Conservation (phyloP, 2,329 filamentous ascomycete species). For the Epichloe elymi region DNA sequence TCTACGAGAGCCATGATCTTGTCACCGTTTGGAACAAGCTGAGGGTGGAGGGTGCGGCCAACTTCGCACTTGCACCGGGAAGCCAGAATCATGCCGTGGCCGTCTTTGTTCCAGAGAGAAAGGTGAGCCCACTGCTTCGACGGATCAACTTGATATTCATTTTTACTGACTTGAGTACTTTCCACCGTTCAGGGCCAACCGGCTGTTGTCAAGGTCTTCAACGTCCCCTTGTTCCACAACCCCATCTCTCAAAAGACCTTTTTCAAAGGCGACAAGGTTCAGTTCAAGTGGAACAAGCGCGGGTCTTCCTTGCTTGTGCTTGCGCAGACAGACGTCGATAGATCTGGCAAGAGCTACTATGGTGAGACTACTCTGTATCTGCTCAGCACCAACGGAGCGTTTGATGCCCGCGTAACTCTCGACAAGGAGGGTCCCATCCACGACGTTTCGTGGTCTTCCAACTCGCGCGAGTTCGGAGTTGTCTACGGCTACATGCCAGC, state of each 20-base stretch:
- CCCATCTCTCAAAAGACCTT: slow-evolving; percentile 96
- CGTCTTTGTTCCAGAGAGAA: slow-evolving; percentile 89
- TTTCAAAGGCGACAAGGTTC: slow-evolving; percentile 98
- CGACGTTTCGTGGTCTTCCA: slow-evolving; percentile 96
- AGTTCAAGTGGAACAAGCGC: slow-evolving; percentile 92
- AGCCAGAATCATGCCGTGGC: slow-evolving; percentile 76
- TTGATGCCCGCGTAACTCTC: slow-evolving; percentile 81
- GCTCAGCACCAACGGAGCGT: slow-evolving; percentile 77
- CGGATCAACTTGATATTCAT: background rate
- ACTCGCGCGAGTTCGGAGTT: slow-evolving; percentile 94
- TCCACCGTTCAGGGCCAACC: slow-evolving; percentile 55
- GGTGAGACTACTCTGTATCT: slow-evolving; percentile 96
- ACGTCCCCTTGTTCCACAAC: slow-evolving; percentile 71
- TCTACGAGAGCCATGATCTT: slow-evolving; percentile 82
- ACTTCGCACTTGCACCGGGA: slow-evolving; percentile 83
- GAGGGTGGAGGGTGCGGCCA: slow-evolving; percentile 75
- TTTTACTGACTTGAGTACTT: background rate
- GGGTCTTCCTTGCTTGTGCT: slow-evolving; percentile 88
- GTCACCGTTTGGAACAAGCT: slow-evolving; percentile 89
- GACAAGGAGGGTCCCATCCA: slow-evolving; percentile 98
- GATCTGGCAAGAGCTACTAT: slow-evolving; percentile 98
- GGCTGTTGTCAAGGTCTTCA: slow-evolving; percentile 85
- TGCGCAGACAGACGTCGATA: slow-evolving; percentile 95
- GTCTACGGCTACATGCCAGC: slow-evolving; percentile 99
- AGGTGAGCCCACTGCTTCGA: slow-evolving; percentile 41